Evolutionary conservation across 345 rosid species (phyloP), one percentile per base, ranked within the genome.

Genomic region (Heritiera fomes): DNA sequence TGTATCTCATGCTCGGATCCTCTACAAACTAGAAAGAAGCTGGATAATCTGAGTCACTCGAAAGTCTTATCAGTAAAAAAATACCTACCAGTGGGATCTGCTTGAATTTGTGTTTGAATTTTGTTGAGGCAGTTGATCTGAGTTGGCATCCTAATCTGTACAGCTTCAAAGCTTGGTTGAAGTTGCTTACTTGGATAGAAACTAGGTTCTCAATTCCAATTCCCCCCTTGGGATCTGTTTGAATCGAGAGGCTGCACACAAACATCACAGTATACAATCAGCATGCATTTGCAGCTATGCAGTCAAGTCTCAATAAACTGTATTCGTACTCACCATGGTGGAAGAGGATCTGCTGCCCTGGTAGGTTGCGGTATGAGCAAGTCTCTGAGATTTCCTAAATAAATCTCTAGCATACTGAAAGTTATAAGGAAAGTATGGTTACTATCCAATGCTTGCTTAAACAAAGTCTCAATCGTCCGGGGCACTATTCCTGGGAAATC

Each of bases 391-490:
- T 87, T 88, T 75, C 98, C 97, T 90, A 89, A 68, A 85, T 93
- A 93, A 69, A 93, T 88, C 88, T 93, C 97, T 73, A 93, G 90
- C 98, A 93, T 93, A 69, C 98, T 93, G 83, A 90, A 93, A 12
- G 67, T 84, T 81, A 92, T 86, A 58, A 62, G 75, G 82, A 89
- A 87, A 63, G 66, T 68, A 80, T 89, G 86, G 80, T 88, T 91
- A 80, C 90, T 87, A 68, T 83, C 88, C 68, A 41, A 80, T 20
- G 89, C 90, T 82, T 87, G 94, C 78, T 87, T 85, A 78, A 93
- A 84, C 63, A 92, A 71, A 65, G 87, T 90, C 75, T 87, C 80
- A 58, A 93, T 88, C 8, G 90, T 79, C 53, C 91, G 84, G 20
- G 92, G 93, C 77, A 93, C 92, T 5, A 90, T 56, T 52, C 98